A percentile compares a stretch with the other conserved stretches of the same genome.
Evolutionary conservation across 805 yeast genomes (phyloP).

Genomic region (baker's yeast (Saccharomyces cerevisiae)): DNA sequence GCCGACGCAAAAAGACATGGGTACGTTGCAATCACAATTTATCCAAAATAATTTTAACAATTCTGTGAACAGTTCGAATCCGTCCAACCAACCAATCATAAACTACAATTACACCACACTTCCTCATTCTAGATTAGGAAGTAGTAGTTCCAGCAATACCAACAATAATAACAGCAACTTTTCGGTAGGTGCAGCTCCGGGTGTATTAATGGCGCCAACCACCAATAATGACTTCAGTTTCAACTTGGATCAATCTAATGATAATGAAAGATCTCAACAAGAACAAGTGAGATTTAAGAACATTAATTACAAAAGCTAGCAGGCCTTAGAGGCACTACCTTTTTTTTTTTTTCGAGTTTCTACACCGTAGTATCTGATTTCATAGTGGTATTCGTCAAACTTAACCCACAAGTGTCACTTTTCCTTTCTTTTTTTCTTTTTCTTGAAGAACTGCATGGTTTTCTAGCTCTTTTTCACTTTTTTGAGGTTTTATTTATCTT

Average conservation of each 20-base stretch:
- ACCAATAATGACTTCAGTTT: constrained; percentile 15
- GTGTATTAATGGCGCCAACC: background rate
- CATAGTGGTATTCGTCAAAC: background rate
- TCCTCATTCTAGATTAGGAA: background rate
- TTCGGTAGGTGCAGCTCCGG: background rate
- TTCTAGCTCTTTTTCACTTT: background rate
- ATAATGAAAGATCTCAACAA: constrained; percentile 2
- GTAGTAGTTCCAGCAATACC: background rate
- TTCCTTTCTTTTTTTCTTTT: too few relatives aligned
- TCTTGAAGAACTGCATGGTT: background rate
- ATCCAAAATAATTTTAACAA: background rate
- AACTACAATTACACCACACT: background rate
- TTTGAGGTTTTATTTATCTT: background rate
- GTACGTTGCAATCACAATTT: background rate
- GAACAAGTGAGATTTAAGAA: constrained; percentile 21
- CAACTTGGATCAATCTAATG: constrained; percentile 12
- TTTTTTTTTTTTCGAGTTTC: background rate
- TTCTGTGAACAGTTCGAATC: background rate
- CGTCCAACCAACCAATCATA: background rate
- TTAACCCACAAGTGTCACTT: background rate
- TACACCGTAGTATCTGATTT: background rate
- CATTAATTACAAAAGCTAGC: constrained; percentile 16
- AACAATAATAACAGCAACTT: background rate
- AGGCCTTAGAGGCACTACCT: too few relatives aligned
- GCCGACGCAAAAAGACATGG: background rate